Base-by-base conservation (phyloP, 1,284 basidiomycete genomes). In the Apiotrichum gamsii region DNA sequence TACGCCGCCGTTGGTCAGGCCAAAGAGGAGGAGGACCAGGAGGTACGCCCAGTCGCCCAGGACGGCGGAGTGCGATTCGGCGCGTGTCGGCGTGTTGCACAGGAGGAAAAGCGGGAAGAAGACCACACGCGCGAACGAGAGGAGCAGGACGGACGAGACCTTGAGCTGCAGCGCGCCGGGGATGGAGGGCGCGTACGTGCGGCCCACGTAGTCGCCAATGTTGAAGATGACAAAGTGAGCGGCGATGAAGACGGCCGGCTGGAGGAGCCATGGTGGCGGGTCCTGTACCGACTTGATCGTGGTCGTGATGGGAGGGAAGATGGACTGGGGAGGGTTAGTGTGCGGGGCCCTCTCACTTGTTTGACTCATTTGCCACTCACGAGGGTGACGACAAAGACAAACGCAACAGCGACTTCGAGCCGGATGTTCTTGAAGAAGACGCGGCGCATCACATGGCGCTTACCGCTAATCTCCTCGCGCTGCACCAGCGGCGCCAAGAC, bases 91-190 rank as follows among this genome's bases (percentile, higher is more conserved):
- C 31, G 59, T 57, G 64, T 93, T 93, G 76, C 88, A 93, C 64
- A 84, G 76, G 18, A 93, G 77, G 70, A 93, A 84, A 35, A 91
- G 62, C 21, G 87, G 87, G 49, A 93, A 80, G 72, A 93, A 91
- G 11, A 71, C 30, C 0, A 83, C 84, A 36, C 89, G 82, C 3
- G 79, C 67, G 31, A 86, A 65, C 18, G 88, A 84, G 32, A 88
- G 70, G 3, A 64, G 8, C 18, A 56, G 36, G 24, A 54, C 33
- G 14, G 20, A 38, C 10, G 20, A 15, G 25, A 39, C 36, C 2
- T 29, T 36, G 9, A 56, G 31, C 19, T n/a, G 20, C 21, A 49
- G 35, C 11, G 54, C 62, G 13, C 87, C 67, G 1, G 83, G 82
- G 56, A 85, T 76, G 4, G 84, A 78, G 59, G 86, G 87, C 41